Conservation (phyloP, 306 rosid genomes). For the Argentina anserina region DNA sequence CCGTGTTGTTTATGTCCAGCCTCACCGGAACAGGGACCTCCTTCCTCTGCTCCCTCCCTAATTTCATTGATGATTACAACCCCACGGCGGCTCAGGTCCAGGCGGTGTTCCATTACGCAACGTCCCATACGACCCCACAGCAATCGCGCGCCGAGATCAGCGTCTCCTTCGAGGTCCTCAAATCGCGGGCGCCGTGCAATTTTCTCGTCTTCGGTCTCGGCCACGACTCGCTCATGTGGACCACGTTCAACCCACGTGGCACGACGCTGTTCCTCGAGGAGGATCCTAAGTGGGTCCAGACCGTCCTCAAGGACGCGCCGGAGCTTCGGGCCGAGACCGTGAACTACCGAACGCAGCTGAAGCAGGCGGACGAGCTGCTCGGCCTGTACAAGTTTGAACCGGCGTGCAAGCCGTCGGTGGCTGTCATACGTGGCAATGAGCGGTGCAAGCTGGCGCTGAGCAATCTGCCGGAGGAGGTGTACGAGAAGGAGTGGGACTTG, state of each 20-base stretch:
- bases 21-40: constrained; percentile 28
- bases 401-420: constrained; percentile 38
- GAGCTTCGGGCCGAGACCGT: constrained; percentile 57
- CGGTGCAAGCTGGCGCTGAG: constrained; percentile 61
- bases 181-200: constrained; percentile 49
- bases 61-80: background rate
- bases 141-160: constrained; percentile 65
- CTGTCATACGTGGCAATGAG: constrained; percentile 49
- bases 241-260: constrained; percentile 74
- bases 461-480: constrained; percentile 64
- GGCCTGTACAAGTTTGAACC: constrained; percentile 37
- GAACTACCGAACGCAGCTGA: constrained; percentile 63
- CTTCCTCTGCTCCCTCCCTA: constrained; percentile 36
- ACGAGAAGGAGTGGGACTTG: constrained; percentile 81
- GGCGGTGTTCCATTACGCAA: constrained; percentile 88
- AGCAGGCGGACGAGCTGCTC: constrained; percentile 48
- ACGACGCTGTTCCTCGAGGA: constrained; percentile 81
- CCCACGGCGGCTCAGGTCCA: constrained; percentile 44
- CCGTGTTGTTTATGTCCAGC: constrained; percentile 33
- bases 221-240: constrained; percentile 95
- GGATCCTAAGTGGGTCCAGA: constrained; percentile 83
- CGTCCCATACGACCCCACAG: constrained; percentile 61
- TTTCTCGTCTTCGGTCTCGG: constrained; percentile 89
- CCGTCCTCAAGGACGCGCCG: constrained; percentile 61
- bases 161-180: constrained; percentile 58